These are phyloP conservation scores for Juglanconis sp. DNA, from an alignment of 2,329 filamentous ascomycete genomes.

Conservation along the genomic window DNA sequence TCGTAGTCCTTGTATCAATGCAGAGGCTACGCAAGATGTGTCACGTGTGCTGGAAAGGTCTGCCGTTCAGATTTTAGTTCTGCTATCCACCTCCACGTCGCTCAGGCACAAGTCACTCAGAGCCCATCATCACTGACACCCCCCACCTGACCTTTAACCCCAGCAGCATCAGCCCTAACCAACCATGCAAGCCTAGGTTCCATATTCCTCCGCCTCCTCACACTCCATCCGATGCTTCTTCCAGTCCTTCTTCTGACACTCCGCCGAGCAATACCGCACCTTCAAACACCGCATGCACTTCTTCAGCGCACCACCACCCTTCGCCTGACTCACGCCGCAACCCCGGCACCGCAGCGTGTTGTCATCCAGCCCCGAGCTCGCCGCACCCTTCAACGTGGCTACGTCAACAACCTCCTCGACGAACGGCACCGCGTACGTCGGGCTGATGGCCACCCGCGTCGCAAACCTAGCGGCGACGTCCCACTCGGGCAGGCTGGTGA, in stretches of 20 bases:
- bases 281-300: conserved; percentile 43
- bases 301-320: conserved; percentile 33
- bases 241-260: conserved; percentile 56
- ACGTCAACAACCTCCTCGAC: conserved; percentile 33
- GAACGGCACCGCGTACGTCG: conserved; percentile 43
- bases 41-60: too few relatives aligned
- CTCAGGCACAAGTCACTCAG: too few relatives aligned
- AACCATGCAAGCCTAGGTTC: too few relatives aligned
- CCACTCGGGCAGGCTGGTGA: conserved; percentile 40
- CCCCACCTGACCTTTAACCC: too few relatives aligned
- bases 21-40: too few relatives aligned
- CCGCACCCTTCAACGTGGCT: neutral
- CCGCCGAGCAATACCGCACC: conserved; percentile 47
- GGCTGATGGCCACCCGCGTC: conserved; percentile 58
- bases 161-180: too few relatives aligned
- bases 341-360: conserved; percentile 27
- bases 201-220: conserved; percentile 17
- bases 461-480: conserved; percentile 38
- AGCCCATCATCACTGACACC: too few relatives aligned
- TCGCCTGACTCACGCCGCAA: conserved; percentile 33
- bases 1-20: too few relatives aligned
- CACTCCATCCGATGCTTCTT: conserved; percentile 47
- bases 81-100: too few relatives aligned
- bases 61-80: too few relatives aligned
- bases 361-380: neutral